phyloP scores from a whole-genome alignment of 2,329 filamentous ascomycete species.

The Fusarium illudens region DNA sequence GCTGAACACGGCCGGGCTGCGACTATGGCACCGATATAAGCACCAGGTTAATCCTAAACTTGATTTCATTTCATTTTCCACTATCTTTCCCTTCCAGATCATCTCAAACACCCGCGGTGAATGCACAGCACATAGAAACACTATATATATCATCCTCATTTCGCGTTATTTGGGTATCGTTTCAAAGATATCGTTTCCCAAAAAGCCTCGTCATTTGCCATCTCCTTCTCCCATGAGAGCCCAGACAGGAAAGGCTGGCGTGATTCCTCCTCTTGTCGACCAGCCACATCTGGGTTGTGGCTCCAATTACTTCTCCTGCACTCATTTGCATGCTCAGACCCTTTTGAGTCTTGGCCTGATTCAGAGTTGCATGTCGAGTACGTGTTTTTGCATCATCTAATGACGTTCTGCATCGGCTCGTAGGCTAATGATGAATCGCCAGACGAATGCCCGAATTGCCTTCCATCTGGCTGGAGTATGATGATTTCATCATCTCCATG shows the following conservation, averaged over 20 bases:
- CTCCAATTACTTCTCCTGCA: neutral
- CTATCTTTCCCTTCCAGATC: neutral
- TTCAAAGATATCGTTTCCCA: neutral
- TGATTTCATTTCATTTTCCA: neutral
- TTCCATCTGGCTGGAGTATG: neutral
- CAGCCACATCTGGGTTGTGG: neutral
- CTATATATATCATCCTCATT: slow-evolving; percentile 3
- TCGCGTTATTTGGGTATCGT: slow-evolving; percentile 20
- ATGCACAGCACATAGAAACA: neutral
- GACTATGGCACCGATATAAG: neutral
- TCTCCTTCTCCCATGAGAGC: neutral
- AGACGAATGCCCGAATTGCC: neutral
- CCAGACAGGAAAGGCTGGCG: neutral
- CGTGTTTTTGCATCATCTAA: neutral
- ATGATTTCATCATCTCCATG: neutral
- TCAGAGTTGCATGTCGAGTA: neutral
- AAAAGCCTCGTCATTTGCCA: neutral
- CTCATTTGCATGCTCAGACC: neutral
- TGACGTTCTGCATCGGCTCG: neutral
- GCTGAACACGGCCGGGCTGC: neutral
- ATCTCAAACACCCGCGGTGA: neutral
- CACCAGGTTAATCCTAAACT: slow-evolving; percentile 1
- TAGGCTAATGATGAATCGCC: neutral
- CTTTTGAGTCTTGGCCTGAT: neutral
- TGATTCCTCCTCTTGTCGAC: neutral